Evolutionary conservation across 345 rosid genomes (phyloP).

Genomic region (Physaria fendleri): DNA sequence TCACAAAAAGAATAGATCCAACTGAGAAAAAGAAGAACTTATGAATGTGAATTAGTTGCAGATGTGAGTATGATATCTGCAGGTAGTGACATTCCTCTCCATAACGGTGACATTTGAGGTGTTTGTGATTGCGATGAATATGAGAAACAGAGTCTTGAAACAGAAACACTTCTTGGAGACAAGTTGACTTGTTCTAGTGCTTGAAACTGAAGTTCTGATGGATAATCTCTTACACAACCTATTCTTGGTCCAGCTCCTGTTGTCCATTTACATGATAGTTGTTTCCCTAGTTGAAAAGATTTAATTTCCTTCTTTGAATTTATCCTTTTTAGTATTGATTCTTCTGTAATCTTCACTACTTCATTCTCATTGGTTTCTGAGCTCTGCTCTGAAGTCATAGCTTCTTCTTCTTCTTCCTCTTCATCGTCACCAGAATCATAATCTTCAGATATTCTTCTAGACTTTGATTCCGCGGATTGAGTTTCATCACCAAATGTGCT

Average conservation of each 20-base stretch:
- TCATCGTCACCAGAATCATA: slow-evolving; percentile 39
- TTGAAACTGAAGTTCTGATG: slow-evolving; percentile 70
- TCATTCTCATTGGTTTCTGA: slow-evolving; percentile 29
- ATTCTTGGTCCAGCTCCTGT: slow-evolving; percentile 97
- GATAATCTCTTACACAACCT: slow-evolving; percentile 91
- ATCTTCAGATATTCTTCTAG: slow-evolving; percentile 23
- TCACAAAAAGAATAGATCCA: slow-evolving; percentile 54
- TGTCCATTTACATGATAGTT: slow-evolving; percentile 82
- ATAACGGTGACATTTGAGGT: slow-evolving; percentile 27
- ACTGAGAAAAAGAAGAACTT: slow-evolving; percentile 3
- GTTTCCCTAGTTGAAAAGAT: slow-evolving; percentile 78
- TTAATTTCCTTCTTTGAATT: slow-evolving; percentile 50
- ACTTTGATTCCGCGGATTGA: slow-evolving; percentile 12
- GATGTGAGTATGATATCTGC: slow-evolving; percentile 15
- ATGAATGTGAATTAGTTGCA: no score
- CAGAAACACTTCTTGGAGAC: slow-evolving; percentile 59
- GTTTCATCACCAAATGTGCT: slow-evolving; percentile 17
- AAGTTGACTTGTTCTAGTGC: slow-evolving; percentile 80
- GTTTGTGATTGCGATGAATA: slow-evolving; percentile 19
- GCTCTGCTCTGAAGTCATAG: slow-evolving; percentile 20
- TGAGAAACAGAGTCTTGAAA: slow-evolving; percentile 33
- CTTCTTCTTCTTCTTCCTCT: slow-evolving; percentile 29
- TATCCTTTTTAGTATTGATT: slow-evolving; percentile 49
- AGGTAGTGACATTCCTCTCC: slow-evolving; percentile 29
- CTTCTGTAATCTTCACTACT: slow-evolving; percentile 37